These are phyloP conservation scores for Fusarium burgessii DNA, from an alignment of 2,329 filamentous ascomycete genomes.

Conservation along the genomic window DNA sequence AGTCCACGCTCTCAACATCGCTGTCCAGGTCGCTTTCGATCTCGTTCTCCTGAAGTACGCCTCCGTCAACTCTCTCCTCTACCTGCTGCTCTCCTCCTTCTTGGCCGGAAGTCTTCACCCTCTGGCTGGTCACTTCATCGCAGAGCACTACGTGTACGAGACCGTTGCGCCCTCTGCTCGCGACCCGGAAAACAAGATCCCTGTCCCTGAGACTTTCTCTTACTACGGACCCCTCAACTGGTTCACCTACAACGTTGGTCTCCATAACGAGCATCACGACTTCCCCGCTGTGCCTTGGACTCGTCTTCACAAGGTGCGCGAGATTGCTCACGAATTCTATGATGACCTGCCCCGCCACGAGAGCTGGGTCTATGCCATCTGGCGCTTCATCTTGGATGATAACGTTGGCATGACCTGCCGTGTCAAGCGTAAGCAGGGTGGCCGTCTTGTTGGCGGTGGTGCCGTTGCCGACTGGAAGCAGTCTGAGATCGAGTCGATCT, in stretches of 20 bases:
- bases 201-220: conserved; percentile 92
- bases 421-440: conserved; percentile 89
- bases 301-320: conserved; percentile 78
- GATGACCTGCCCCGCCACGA: conserved; percentile 84
- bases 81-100: conserved; percentile 91
- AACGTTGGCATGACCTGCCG: conserved; percentile 91
- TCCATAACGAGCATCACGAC: conserved; percentile 99
- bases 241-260: conserved; percentile 94
- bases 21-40: conserved; percentile 83
- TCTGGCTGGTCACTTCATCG: conserved; percentile 97
- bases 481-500: conserved; percentile 73
- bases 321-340: conserved; percentile 92
- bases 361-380: conserved; percentile 94
- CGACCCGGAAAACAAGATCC: conserved; percentile 69
- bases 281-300: conserved; percentile 98
- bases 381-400: conserved; percentile 93
- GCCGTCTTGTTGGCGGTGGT: conserved; percentile 67
- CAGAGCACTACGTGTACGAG: conserved; percentile 91
- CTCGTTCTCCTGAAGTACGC: conserved; percentile 70
- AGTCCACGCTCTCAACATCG: conserved; percentile 86
- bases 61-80: conserved; percentile 76
- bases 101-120: conserved; percentile 94
- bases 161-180: conserved; percentile 67
- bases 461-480: conserved; percentile 69
- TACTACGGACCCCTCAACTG: conserved; percentile 96